phyloP scores from a whole-genome alignment of 2,329 filamentous ascomycete genomes.

The Cladosporium sphaerospermum region DNA sequence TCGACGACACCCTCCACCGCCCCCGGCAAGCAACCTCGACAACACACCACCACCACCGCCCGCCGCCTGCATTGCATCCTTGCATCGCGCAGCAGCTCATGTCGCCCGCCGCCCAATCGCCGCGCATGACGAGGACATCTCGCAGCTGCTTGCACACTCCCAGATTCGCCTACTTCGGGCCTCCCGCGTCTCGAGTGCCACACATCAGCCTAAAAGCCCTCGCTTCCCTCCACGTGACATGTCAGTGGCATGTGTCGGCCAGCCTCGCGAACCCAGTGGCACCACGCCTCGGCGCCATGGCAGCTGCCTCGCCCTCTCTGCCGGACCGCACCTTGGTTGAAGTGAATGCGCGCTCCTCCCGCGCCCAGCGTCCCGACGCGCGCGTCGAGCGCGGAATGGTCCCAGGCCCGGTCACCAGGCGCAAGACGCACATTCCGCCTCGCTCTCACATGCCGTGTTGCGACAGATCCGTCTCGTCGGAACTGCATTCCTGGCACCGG shows the following conservation, averaged over 20 bases:
- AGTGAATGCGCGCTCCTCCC: no score
- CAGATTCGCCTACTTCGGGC: neutral
- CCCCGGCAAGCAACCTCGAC: no score
- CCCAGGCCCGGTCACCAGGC: slow-evolving; percentile 9
- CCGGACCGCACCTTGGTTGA: no score
- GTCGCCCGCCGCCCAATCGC: neutral
- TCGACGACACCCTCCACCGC: no score
- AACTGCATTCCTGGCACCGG: neutral
- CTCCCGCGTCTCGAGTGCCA: neutral
- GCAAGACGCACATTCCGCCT: slow-evolving; percentile 7
- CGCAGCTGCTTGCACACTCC: neutral
- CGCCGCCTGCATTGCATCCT: no score
- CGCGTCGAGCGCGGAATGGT: neutral
- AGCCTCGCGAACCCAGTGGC: no score
- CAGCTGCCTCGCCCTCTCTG: no score
- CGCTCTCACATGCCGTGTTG: slow-evolving; percentile 5
- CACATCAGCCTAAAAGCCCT: neutral
- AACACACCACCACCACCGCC: no score
- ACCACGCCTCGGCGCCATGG: neutral
- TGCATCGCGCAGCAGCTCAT: no score
- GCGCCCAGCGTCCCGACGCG: neutral
- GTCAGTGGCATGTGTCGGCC: slow-evolving; percentile 10
- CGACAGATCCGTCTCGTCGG: slow-evolving; percentile 1
- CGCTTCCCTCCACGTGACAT: slow-evolving; percentile 6
- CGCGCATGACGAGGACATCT: neutral